Evolutionary conservation across 768 basidiomycete species (phyloP).

Genomic region (Tephrocybe sp.): DNA sequence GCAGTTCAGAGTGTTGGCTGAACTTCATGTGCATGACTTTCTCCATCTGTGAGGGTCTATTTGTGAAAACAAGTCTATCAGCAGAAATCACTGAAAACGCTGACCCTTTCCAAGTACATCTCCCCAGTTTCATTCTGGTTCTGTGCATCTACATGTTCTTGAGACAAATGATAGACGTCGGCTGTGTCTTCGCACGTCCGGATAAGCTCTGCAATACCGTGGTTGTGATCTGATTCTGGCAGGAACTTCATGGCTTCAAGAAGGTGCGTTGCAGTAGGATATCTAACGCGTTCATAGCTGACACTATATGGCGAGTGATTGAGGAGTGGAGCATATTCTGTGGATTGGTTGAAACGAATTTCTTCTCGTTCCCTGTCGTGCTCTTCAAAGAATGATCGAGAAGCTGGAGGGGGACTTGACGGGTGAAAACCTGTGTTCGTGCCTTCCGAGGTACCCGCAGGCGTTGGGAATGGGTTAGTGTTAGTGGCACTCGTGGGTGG

Average conservation of each 20-base stretch:
- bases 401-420: background rate
- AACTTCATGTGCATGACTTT: slow-evolving; percentile 70
- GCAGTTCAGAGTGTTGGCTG: slow-evolving; percentile 62
- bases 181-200: slow-evolving; percentile 34
- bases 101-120: slow-evolving; percentile 44
- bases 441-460: background rate
- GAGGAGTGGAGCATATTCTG: slow-evolving; percentile 49
- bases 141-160: slow-evolving; percentile 37
- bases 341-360: slow-evolving; percentile 42
- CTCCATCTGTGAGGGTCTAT: slow-evolving; percentile 52
- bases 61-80: background rate
- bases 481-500: background rate
- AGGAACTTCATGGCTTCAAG: slow-evolving; percentile 75
- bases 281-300: slow-evolving; percentile 50
- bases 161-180: slow-evolving; percentile 38
- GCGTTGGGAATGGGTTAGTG: background rate
- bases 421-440: background rate
- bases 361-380: background rate
- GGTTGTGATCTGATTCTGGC: slow-evolving; percentile 31
- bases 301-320: slow-evolving; percentile 68
- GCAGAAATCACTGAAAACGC: slow-evolving; percentile 19
- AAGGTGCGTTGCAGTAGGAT: slow-evolving; percentile 74
- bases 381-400: background rate
- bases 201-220: slow-evolving; percentile 58
- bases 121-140: slow-evolving; percentile 53